These are phyloP conservation scores for Quercus phellos DNA, from an alignment of 331 rosid genomes.

Conservation along the genomic window DNA sequence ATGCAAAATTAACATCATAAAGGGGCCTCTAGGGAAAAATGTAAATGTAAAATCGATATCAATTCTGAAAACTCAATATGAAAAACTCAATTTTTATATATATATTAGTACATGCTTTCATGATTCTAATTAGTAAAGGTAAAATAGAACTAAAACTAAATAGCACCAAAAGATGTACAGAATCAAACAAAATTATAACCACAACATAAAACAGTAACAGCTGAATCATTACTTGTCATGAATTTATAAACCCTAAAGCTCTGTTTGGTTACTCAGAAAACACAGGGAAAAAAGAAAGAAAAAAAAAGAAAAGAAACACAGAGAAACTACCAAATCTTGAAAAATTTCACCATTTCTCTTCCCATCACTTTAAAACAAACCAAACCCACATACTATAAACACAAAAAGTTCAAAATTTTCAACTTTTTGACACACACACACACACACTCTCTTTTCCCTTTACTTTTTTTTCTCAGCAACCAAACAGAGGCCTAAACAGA, in stretches of 20 bases:
- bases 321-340: neutral
- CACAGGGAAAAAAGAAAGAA: neutral
- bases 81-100: neutral
- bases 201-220: neutral
- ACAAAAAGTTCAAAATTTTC: neutral
- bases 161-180: neutral
- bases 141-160: neutral
- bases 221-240: neutral
- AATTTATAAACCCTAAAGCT: neutral
- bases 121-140: neutral
- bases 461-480: slow-evolving; percentile 4
- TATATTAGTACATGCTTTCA: slow-evolving; percentile 9
- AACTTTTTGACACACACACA: neutral
- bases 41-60: neutral
- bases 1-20: neutral
- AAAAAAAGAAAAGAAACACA: neutral
- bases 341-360: neutral
- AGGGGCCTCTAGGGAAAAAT: neutral
- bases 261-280: neutral
- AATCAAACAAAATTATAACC: neutral
- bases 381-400: neutral
- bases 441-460: neutral
- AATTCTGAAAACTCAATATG: neutral
- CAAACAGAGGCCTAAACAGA: slow-evolving; percentile 7
- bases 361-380: neutral